phyloP scores from a whole-genome alignment of 208 protist genomes.

The Histomonas meleagridis region DNA sequence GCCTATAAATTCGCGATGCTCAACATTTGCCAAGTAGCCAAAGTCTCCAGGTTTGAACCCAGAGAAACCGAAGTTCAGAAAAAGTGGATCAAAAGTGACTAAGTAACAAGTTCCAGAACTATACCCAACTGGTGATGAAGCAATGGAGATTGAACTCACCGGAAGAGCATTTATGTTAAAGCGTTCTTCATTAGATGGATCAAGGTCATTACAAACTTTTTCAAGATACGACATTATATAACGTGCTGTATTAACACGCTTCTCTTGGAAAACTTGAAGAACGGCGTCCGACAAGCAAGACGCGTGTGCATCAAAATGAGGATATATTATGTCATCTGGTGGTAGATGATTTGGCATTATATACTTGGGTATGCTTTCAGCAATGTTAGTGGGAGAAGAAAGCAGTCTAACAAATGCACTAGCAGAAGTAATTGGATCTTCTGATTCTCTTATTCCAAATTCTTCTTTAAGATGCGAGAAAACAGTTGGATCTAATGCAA shows the following conservation, averaged over 20 bases:
- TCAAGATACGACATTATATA: neutral
- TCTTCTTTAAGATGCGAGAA: neutral
- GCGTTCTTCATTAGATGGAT: neutral
- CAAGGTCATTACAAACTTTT: neutral
- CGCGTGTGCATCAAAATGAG: neutral
- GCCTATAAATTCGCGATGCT: neutral
- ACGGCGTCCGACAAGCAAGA: neutral
- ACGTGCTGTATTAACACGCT: neutral
- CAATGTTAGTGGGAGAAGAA: neutral
- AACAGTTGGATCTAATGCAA: neutral
- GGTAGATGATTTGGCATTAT: neutral
- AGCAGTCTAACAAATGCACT: neutral
- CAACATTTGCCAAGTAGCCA: neutral
- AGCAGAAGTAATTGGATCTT: neutral
- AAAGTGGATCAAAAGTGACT: neutral
- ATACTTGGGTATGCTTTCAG: neutral
- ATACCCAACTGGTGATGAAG: neutral
- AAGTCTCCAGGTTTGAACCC: neutral
- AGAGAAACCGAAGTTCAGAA: neutral
- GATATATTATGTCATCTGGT: neutral
- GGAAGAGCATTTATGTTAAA: neutral
- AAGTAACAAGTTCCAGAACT: neutral
- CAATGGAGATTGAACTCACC: neutral
- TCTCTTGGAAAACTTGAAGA: neutral
- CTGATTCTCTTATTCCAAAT: neutral